Evolutionary conservation across 148 eudicot genomes (phyloP), one percentile per base, ranked within the genome.

Genomic region (Bassia scoparia): DNA sequence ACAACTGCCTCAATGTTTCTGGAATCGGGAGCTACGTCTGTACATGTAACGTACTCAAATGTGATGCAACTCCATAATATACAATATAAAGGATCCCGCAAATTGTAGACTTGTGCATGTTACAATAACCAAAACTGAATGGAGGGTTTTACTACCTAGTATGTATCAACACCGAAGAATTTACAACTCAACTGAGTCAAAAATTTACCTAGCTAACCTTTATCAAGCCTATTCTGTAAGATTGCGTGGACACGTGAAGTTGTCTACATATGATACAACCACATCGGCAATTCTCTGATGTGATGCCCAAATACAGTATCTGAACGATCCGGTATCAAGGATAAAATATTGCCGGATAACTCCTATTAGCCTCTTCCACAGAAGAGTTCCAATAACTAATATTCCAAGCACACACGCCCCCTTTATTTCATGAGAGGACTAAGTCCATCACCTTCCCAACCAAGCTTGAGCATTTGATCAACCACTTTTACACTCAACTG

Each of bases 401-500:
- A 59, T 29, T 20, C 65, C 17, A 37, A 43, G 15, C 8, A 60
- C 30, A 72, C 8, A 72, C 0, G 37, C n/a, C 49, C 62, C 24
- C 43, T 44, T 89, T 83, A 89, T 77, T 87, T 87, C 30, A 89
- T 84, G 71, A 90, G 85, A 60, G 92, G 92, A 81, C 88, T 83
- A 37, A 86, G 80, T 71, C 96, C 90, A 60, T 87, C 93, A 41
- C 97, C 97, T 88, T 91, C 90, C 97, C 99, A 91, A 48, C 97
- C 98, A 56, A 91, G 89, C 86, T 95, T 95, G 53, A 91, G 90
- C 98, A 91, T 91, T 65, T 89, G 97, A 85, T 91, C 98, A 23
- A 95, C 98, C 74, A 91, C 96, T 87, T 89, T 91, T 83, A 88
- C 82, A 82, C 96, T 95, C 87, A 95, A 86, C 99, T 95, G 90